Evolutionary conservation across 441 rosid species (phyloP).

Genomic region (Erysimum pusillum): DNA sequence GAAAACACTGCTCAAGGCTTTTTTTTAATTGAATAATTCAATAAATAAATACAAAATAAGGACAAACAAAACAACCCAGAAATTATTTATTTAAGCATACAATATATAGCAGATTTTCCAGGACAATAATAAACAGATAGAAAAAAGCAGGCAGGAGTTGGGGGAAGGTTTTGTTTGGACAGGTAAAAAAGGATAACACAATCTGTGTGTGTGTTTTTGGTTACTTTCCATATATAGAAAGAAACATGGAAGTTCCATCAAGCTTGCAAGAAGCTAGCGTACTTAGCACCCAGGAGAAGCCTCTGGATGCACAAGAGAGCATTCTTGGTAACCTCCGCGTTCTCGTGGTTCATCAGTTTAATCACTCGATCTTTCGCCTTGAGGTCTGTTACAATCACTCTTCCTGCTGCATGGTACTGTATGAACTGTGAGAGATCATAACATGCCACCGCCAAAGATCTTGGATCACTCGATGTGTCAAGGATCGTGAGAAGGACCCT

Average conservation of each 20-base stretch:
- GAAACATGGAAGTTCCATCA: not conserved
- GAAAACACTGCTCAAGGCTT: no score
- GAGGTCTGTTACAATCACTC: slow-evolving; percentile 85
- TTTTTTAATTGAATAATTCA: not conserved
- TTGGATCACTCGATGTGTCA: slow-evolving; percentile 88
- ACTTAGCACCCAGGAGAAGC: slow-evolving; percentile 53
- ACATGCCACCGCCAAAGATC: slow-evolving; percentile 84
- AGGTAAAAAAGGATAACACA: not conserved
- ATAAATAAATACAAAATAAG: not conserved
- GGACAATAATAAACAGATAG: no score
- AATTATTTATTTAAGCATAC: slow-evolving; percentile 29
- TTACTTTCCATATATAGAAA: not conserved
- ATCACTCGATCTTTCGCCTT: slow-evolving; percentile 95
- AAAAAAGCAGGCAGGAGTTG: not conserved
- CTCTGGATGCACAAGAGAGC: slow-evolving; percentile 92
- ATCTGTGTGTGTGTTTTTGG: not conserved
- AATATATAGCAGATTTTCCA: slow-evolving; percentile 24
- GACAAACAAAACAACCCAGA: slow-evolving; percentile 19
- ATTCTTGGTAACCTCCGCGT: slow-evolving; percentile 85
- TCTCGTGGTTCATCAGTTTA: slow-evolving; percentile 94
- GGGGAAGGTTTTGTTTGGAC: not conserved
- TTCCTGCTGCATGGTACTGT: slow-evolving; percentile 92
- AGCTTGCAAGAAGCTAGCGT: not conserved
- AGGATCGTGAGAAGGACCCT: slow-evolving; percentile 89
- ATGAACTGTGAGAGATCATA: slow-evolving; percentile 94